Evolutionary conservation across 2,329 filamentous ascomycete species (phyloP), one percentile per base, ranked within the genome.

Genomic region (Talaromyces sp.): DNA sequence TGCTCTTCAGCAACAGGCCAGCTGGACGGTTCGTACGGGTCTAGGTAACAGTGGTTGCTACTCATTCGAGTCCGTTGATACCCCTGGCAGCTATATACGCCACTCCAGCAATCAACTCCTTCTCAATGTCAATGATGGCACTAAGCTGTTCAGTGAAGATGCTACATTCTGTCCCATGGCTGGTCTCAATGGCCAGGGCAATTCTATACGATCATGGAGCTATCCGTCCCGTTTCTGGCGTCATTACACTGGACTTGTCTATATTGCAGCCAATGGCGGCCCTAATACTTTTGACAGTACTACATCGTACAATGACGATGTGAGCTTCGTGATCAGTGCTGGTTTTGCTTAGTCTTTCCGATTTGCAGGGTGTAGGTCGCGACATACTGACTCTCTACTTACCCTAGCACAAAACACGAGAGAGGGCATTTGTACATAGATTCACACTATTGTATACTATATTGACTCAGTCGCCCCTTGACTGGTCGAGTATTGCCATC

Each of bases 21-120:
- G 77, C 68, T 86, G 81, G 80, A 82, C 76, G 0, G 82, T 85
- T 23, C 81, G 79, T 62, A 69, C 81, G 0, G 85, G 85, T 12
- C 81, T 88, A 1, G 83, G 73, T 5, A 84, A 85, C 71, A 80
- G 77, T 64, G 83, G 62, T 25, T 88, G 86, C 72, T 79, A 79
- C 70, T 88, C 85, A 0, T 88, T 88, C 65, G 86, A 88, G 72
- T 85, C 84, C 0, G 73, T 71, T 11, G 84, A 87, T 64, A 81
- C 81, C 0, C 75, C 85, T 1, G 85, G 85, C 2, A 84, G 81
- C 74, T 88, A 78, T 69, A 76, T 88, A 3, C 78, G 85, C 0
- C 85, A 88, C 74, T 77, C 71, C 65, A 69, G 81, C 72, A 88
- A 86, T 58, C 77, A 23, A 31, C 81, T 88, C 0, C 52, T 71